Base-by-base conservation (phyloP, 2,329 filamentous ascomycete species). In the Alternaria arborescens region DNA sequence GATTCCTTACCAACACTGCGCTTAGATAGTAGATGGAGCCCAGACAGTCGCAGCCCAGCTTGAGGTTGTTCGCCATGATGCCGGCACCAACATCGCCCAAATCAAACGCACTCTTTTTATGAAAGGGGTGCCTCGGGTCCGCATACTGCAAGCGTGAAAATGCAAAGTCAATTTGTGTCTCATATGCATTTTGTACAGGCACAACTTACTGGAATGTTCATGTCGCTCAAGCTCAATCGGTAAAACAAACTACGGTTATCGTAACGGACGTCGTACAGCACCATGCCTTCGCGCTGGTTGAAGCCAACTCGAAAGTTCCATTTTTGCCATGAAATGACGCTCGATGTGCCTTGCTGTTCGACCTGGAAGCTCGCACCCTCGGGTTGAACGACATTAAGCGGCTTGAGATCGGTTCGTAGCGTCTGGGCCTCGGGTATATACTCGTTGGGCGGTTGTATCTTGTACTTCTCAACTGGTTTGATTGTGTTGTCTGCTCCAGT, bases 1-100 rank as follows among this genome's bases (percentile, higher is more conserved):
- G 5, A 36, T 36, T 36, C 12, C 30, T 32, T 32, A 32, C 30
- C 2, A 89, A 77, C 16, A 87, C 82, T 3, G 84, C 84, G 55
- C 84, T 84, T 40, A 91, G 82, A 68, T 91, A 91, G 71, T 90
- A 86, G 71, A 91, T 36, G 32, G 32, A 36, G 32, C 89, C 89
- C 1, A 91, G 81, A 69, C 89, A 91, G 73, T 91, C 89, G 68
- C 89, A 91, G 28, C 89, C 89, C 2, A 91, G 81, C 67, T 89
- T 85, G 3, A 91, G 81, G 71, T 91, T 87, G 73, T 91, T 91
- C 59, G 88, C 87, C 81, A 88, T 89, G 60, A 88, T 82, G 44
- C 89, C 88, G 12, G 88, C 87, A 32, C 88, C 82, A 34, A 83
- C 87, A 73, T 91, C 89, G 32, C 89, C 89, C 24, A 91, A 82